Evolutionary conservation across 2,329 filamentous ascomycete genomes (phyloP), one percentile per base, ranked within the genome.

Genomic region (Neofusicoccum laricinum): DNA sequence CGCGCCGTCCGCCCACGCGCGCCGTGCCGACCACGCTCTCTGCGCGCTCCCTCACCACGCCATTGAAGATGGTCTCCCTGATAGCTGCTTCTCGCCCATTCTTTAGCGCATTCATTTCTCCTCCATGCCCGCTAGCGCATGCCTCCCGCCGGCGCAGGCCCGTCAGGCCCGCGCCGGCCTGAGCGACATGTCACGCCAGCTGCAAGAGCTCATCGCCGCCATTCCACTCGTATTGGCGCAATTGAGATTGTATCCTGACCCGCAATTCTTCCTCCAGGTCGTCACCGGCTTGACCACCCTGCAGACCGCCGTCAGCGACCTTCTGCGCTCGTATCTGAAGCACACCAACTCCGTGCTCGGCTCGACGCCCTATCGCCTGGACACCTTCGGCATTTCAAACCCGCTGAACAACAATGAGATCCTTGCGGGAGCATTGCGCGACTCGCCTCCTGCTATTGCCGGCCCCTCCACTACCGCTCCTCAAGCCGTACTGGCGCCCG

Each of bases 261-360:
- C 49, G 30, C 32, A 41, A 38, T 51, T 64, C 49, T 64, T 64
- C 19, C 6, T 55, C 30, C 75, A 94, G 91, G 88, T 94, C 69
- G 86, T 91, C 71, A 84, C 90, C 72, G 87, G 91, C 64, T 88
- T 96, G 68, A 87, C 89, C 68, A 91, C 89, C 65, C 89, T 97
- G 58, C 87, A 93, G 72, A 72, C 72, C 66, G 86, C 92, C 45
- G 88, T 97, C 74, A 89, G 90, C 73, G 89, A 88, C 65, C 89
- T 96, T 71, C 89, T 91, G 68, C 85, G 87, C 72, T 91, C 93
- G 70, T 97, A 96, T 79, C 86, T 96, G 73, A 90, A 92, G 74
- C 92, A 97, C 82, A 93, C 91, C 70, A 92, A 93, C 76, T 88
- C 92, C 7, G 86, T 96, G 53, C 85, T 97, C 12, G 71, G 71